Evolutionary conservation across 768 basidiomycete genomes (phyloP), one percentile per base, ranked within the genome.

Genomic region (Lactarius sanguifluus): DNA sequence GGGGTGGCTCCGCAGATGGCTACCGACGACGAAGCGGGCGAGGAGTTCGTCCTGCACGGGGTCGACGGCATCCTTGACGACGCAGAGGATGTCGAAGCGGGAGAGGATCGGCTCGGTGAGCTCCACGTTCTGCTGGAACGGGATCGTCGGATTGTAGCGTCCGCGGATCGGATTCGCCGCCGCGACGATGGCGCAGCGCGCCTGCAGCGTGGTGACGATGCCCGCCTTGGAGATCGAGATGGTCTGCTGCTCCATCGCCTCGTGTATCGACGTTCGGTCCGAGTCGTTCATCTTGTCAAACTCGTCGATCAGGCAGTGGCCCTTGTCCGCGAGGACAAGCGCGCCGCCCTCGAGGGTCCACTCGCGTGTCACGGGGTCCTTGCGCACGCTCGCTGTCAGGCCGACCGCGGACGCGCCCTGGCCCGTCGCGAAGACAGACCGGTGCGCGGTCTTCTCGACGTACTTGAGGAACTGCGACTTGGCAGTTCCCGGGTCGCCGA

Each of bases 271-370:
- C 18, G 96, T 98, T 72, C 96, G 84, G 76, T 99, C 96, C 18
- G 93, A 85, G 73, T 98, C 97, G 78, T 98, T 98, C 97, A 99
- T 99, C 82, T 99, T 99, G 81, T 99, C 97, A 76, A 99, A 98
- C 76, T 98, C 97, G 78, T 99, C 97, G 71, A 99, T 99, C 43
- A 98, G 81, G 74, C 97, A 98, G 32, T 91, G 93, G 15, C 97
- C 97, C 78, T 96, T 97, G 79, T 99, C 97, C 2, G 97, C 97
- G 23, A 99, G 82, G n/a, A 99, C 97, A 12, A 99, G 82, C 2
- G 97, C 97, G 10, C 97, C 97, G 16, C 97, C 97, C 77, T 99
- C 97, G 32, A 99, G 83, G 3, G 97, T 98, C 97, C 97, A 99
- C 78, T 98, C 97, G 23, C 90, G 85, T 13, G 97, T 98, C 64